A percentile compares a stretch with the other conserved stretches of the same genome.
phyloP scores from a whole-genome alignment of 2,329 filamentous ascomycete species.

The Fonsecaea multimorphosa region DNA sequence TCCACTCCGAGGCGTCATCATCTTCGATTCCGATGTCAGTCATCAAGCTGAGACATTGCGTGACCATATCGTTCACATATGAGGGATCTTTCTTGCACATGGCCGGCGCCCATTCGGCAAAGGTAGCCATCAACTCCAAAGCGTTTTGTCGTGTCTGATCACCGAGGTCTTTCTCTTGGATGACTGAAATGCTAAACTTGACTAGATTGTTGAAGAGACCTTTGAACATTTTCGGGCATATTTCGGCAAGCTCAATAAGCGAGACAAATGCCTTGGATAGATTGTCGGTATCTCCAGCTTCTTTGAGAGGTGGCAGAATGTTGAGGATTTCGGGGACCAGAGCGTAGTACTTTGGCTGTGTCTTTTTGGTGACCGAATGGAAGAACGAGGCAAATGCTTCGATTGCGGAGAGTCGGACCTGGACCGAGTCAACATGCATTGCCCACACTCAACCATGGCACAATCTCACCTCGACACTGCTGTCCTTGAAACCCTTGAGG shows the following conservation, averaged over 20 bases:
- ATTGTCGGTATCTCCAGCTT: conserved; percentile 86
- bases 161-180: conserved; percentile 92
- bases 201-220: conserved; percentile 90
- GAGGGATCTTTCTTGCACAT: conserved; percentile 95
- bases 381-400: conserved; percentile 98
- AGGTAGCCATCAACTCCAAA: conserved; percentile 95
- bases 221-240: conserved; percentile 98
- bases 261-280: conserved; percentile 88
- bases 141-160: conserved; percentile 93
- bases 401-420: conserved; percentile 93
- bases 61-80: conserved; percentile 96
- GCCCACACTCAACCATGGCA: conserved; percentile 7
- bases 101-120: conserved; percentile 89
- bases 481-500: conserved; percentile 88
- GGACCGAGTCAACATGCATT: conserved; percentile 27
- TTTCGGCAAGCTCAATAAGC: conserved; percentile 91
- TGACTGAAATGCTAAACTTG: conserved; percentile 88
- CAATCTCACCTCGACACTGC: conserved; percentile 67
- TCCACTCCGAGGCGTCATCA: conserved; percentile 93
- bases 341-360: conserved; percentile 82
- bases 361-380: conserved; percentile 84
- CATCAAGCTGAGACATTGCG: conserved; percentile 96
- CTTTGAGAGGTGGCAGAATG: conserved; percentile 91
- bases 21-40: conserved; percentile 94
- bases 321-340: conserved; percentile 92